Base-by-base conservation (phyloP, 192 early-diverging fungal genomes). In the Chytriomyces sp. region DNA sequence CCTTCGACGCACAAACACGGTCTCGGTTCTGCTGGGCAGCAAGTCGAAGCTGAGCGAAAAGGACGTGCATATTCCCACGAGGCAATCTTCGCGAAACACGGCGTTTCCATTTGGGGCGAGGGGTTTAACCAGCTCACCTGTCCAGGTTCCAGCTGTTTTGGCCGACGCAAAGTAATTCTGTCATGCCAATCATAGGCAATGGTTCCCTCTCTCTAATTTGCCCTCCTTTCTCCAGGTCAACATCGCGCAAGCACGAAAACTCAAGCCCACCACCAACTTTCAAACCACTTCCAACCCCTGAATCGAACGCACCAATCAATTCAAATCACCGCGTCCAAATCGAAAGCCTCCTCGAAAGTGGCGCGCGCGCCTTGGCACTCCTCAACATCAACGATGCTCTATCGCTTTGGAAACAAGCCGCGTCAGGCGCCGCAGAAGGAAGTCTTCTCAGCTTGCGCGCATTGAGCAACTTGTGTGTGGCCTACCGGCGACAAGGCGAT, bases 1-100 rank as follows among this genome's bases (percentile, higher is more conserved):
- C 1, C 63, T 64, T 11, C 3, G 63, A n/a, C 63, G 63, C 16
- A 64, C 63, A 64, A 64, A 64, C 26, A 64, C 63, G 16, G 20
- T 5, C 18, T 64, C 63, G 63, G 16, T 26, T n/a, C 16, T 64
- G 1, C 26, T 35, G 35, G 35, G 35, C 35, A 35, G 35, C 13
- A 13, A 57, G 53, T 57, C 53, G 13, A n/a, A 57, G 5, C 16
- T 26, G 20, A 64, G 20, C 13, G 26, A 13, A 3, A 64, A 64
- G 20, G n/a, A 18, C 18, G 20, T 64, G 26, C 11, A 23, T 64
- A 64, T 64, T 64, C 63, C 63, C 26, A 35, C 63, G 63, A n/a
- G 63, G 26, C 20, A 35, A 11, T 64, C 63, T 13, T 64, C 63
- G 16, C 63, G 63, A n/a, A 35, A 35, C 35, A 35, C 35, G 63